These are phyloP conservation scores for Cairneyella variabilis DNA, from an alignment of 495 filamentous ascomycete species.

Conservation along the genomic window DNA sequence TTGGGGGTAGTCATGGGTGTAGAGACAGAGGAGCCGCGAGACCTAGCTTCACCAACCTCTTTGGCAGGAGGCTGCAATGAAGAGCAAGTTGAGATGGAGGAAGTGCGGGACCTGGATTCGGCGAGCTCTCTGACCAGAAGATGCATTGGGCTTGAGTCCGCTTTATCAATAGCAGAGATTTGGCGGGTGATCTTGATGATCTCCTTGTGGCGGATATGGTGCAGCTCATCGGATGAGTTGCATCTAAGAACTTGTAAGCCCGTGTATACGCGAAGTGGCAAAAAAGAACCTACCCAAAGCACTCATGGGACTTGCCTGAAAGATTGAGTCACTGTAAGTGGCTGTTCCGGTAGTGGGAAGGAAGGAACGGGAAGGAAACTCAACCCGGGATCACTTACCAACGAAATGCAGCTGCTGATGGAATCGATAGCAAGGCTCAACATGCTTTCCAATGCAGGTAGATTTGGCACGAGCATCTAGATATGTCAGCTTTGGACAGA, in stretches of 20 bases:
- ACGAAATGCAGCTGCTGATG: conserved; percentile 27
- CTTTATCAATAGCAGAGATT: conserved; percentile 13
- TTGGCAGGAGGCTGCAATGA: not conserved
- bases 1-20: not conserved
- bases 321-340: not conserved
- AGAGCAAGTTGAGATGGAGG: not conserved
- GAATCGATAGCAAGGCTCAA: conserved; percentile 27
- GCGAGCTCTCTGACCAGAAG: not conserved
- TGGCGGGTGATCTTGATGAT: conserved; percentile 21
- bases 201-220: conserved; percentile 25
- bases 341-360: not conserved
- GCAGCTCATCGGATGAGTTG: conserved; percentile 24
- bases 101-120: not conserved
- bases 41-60: not conserved
- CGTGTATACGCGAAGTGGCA: not conserved
- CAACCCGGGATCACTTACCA: conserved; percentile 12
- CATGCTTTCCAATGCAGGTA: conserved; percentile 26
- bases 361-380: not conserved
- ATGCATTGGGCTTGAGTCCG: not conserved
- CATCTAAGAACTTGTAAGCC: conserved; percentile 18
- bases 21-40: not conserved
- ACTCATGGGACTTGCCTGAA: conserved; percentile 26
- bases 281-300: conserved; percentile 20
- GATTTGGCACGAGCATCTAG: conserved; percentile 22
- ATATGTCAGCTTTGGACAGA: too few species aligned